phyloP scores from a whole-genome alignment of 441 rosid genomes.

The Populus hybrid region DNA sequence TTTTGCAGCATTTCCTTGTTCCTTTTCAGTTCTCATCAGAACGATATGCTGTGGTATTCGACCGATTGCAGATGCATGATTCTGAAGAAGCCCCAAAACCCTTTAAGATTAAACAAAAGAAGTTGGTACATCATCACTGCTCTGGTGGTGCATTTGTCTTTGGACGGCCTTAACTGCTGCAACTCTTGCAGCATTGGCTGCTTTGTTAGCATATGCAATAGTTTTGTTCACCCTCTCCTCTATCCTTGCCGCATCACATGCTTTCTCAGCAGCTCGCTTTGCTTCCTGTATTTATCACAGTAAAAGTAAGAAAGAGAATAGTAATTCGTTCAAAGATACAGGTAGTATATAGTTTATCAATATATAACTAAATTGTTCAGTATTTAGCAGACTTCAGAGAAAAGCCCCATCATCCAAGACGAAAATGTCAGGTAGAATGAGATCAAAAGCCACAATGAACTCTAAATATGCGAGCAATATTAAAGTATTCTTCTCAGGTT shows the following conservation, averaged over 20 bases:
- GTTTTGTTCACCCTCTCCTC: conserved; percentile 61
- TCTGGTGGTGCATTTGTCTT: conserved; percentile 35
- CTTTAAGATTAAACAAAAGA: conserved; percentile 17
- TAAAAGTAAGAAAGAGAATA: not conserved
- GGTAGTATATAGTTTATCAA: not conserved
- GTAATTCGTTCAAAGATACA: not conserved
- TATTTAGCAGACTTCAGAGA: not conserved
- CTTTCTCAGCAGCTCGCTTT: conserved; percentile 53
- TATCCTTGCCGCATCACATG: conserved; percentile 30
- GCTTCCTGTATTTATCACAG: conserved; percentile 49
- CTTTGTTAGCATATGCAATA: conserved; percentile 60
- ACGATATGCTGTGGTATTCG: not conserved
- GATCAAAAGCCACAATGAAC: not conserved
- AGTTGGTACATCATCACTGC: conserved; percentile 21
- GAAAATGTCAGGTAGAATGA: not conserved
- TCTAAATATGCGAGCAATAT: not conserved
- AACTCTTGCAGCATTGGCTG: conserved; percentile 80
- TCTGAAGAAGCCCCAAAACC: conserved; percentile 1
- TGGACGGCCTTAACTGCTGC: conserved; percentile 76
- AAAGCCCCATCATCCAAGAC: not conserved
- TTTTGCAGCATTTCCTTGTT: conserved; percentile 8
- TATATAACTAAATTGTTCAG: not conserved
- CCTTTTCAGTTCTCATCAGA: not conserved
- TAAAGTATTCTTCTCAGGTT: not conserved
- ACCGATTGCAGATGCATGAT: not conserved